Percentiles rank a stretch among this genome's conserved stretches.
These are phyloP conservation scores for Daldinia eschscholtzii DNA, from an alignment of 2,329 filamentous ascomycete species.

Conservation along the genomic window DNA sequence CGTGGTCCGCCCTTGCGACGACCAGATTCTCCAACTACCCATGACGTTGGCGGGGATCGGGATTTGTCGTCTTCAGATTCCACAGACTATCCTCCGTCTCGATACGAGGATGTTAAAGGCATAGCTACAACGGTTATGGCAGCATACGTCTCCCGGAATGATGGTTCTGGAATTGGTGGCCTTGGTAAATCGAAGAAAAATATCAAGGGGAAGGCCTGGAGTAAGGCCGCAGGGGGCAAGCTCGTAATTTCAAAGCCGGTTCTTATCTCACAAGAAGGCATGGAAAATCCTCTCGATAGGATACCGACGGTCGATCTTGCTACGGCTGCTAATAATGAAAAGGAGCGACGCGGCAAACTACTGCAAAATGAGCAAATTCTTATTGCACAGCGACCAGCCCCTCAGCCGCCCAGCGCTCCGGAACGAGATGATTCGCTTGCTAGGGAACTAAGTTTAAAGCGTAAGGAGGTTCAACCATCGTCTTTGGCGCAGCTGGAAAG, in stretches of 20 bases:
- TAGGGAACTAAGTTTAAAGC: slow-evolving; percentile 55
- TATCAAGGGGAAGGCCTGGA: slow-evolving; percentile 43
- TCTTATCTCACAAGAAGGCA: slow-evolving; percentile 49
- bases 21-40: slow-evolving; percentile 58
- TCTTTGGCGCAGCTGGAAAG: slow-evolving; percentile 42
- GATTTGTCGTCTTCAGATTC: slow-evolving; percentile 60
- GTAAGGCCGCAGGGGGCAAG: slow-evolving; percentile 53
- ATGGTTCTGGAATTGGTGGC: slow-evolving; percentile 54
- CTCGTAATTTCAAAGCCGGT: slow-evolving; percentile 65
- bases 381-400: slow-evolving; percentile 55
- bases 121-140: slow-evolving; percentile 55
- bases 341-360: slow-evolving; percentile 56
- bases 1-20: slow-evolving; percentile 50
- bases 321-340: slow-evolving; percentile 62
- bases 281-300: slow-evolving; percentile 46
- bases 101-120: slow-evolving; percentile 64
- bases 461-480: slow-evolving; percentile 55
- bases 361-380: slow-evolving; percentile 50
- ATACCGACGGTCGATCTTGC: slow-evolving; percentile 62
- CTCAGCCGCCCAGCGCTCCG: slow-evolving; percentile 53
- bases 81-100: slow-evolving; percentile 58
- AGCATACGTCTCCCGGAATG: slow-evolving; percentile 53
- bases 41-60: slow-evolving; percentile 54
- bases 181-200: slow-evolving; percentile 50
- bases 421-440: slow-evolving; percentile 52